A percentile compares a stretch with the other conserved stretches of the same genome.
These are phyloP conservation scores for Schoenoplectus tabernaemontani DNA, from an alignment of 202 grass and related monocot genomes.

Conservation along the genomic window DNA sequence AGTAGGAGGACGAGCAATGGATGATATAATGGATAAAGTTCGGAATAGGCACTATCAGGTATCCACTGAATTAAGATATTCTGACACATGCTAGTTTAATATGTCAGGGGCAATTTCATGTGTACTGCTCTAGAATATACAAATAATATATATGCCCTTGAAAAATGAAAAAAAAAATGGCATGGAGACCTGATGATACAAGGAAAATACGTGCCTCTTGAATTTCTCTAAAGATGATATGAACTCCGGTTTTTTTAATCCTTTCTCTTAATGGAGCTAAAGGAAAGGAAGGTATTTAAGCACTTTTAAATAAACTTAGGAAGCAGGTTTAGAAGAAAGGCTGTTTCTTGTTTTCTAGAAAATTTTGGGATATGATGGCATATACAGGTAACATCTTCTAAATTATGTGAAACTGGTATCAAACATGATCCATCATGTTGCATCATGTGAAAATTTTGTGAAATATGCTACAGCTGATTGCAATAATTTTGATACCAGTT, in stretches of 20 bases:
- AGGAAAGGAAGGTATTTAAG: not conserved
- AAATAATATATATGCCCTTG: not conserved
- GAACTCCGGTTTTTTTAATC: not conserved
- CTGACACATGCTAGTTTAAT: not conserved
- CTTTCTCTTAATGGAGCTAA: not conserved
- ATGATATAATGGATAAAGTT: constrained; percentile 82
- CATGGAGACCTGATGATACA: not conserved
- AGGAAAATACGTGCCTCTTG: not conserved
- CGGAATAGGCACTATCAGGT: constrained; percentile 92
- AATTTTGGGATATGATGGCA: not conserved
- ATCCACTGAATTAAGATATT: not conserved
- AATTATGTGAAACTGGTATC: too few species aligned
- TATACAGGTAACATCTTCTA: too few species aligned
- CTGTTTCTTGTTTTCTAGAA: not conserved
- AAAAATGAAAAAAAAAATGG: too few species aligned
- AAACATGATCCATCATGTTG: too few species aligned
- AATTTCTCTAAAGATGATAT: not conserved
- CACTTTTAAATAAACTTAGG: not conserved
- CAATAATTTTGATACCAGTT: too few species aligned
- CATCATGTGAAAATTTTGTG: too few species aligned
- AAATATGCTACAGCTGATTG: too few species aligned
- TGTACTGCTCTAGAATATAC: too few species aligned
- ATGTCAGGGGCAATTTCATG: too few species aligned
- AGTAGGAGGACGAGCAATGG: constrained; percentile 46
- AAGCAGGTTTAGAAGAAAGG: not conserved